phyloP scores from a whole-genome alignment of 352 stramenopile genomes.

The Phytopythium oedochilum region DNA sequence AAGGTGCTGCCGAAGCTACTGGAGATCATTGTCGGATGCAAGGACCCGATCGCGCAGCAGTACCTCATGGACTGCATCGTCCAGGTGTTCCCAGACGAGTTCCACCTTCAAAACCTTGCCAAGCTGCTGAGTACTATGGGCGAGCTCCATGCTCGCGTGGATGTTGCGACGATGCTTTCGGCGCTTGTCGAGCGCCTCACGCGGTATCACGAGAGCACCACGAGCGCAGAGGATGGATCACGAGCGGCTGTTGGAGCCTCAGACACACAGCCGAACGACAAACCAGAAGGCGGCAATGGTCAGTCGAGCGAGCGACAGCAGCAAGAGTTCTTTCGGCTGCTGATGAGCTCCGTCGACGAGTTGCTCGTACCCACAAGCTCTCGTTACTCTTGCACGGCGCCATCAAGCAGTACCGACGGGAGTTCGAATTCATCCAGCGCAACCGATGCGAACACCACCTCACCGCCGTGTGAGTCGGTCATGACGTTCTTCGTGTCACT shows the following conservation, averaged over 20 bases:
- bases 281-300: constrained; percentile 2
- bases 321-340: constrained; percentile 14
- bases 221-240: constrained; percentile 8
- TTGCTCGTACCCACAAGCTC: background rate
- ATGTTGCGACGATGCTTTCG: constrained; percentile 88
- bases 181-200: constrained; percentile 93
- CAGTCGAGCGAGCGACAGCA: constrained; percentile 12
- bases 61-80: constrained; percentile 99
- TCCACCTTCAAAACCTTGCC: constrained; percentile 95
- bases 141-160: constrained; percentile 89
- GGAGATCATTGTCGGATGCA: constrained; percentile 93
- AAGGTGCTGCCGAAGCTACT: constrained; percentile 89
- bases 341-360: constrained; percentile 8
- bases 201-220: constrained; percentile 70
- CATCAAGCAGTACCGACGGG: background rate
- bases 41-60: constrained; percentile 96
- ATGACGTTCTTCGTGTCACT: constrained; percentile 48
- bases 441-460: background rate
- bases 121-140: constrained; percentile 84
- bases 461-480: constrained; percentile 13
- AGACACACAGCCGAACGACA: background rate
- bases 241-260: background rate
- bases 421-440: background rate
- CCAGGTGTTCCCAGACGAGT: constrained; percentile 97
- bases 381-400: background rate